A percentile compares a stretch with the other conserved stretches of the same genome.
Evolutionary conservation across 2,329 filamentous ascomycete species (phyloP).

Genomic region (Trichoderma polysporum): DNA sequence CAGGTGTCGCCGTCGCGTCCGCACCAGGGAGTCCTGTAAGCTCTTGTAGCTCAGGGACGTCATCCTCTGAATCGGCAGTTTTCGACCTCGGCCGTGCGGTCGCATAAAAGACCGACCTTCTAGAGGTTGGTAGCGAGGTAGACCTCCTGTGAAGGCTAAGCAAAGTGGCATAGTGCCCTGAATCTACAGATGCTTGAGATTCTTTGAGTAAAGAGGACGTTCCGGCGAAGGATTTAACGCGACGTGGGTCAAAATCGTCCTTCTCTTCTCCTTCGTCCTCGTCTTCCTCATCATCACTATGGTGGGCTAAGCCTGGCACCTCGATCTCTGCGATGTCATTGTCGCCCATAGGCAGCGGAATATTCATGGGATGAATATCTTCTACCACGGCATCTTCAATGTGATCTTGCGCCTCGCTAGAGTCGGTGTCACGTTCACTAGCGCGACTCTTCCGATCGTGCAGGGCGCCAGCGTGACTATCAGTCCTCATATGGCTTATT

Average conservation of each 20-base stretch:
- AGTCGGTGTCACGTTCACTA: conserved; percentile 15
- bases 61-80: background rate
- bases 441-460: conserved; percentile 29
- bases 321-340: conserved; percentile 79
- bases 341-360: conserved; percentile 67
- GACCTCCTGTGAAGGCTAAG: conserved; percentile 45
- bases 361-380: conserved; percentile 38
- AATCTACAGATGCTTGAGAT: background rate
- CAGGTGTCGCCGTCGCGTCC: background rate
- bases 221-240: conserved; percentile 47
- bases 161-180: conserved; percentile 32
- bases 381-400: conserved; percentile 27
- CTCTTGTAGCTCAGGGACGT: background rate
- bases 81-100: conserved; percentile 14
- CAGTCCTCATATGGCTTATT: conserved; percentile 35
- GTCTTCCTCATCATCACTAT: conserved; percentile 62
- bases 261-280: conserved; percentile 36
- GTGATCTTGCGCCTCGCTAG: conserved; percentile 22
- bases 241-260: conserved; percentile 37
- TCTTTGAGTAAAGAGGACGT: conserved; percentile 19
- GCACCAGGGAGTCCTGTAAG: background rate
- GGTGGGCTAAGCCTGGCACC: conserved; percentile 64
- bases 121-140: conserved; percentile 48
- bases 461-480: conserved; percentile 41
- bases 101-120: conserved; percentile 24